Percentiles rank a stretch among this genome's conserved stretches.
Conservation (phyloP, 2,329 filamentous ascomycete species). For the Ilyonectria robusta region DNA sequence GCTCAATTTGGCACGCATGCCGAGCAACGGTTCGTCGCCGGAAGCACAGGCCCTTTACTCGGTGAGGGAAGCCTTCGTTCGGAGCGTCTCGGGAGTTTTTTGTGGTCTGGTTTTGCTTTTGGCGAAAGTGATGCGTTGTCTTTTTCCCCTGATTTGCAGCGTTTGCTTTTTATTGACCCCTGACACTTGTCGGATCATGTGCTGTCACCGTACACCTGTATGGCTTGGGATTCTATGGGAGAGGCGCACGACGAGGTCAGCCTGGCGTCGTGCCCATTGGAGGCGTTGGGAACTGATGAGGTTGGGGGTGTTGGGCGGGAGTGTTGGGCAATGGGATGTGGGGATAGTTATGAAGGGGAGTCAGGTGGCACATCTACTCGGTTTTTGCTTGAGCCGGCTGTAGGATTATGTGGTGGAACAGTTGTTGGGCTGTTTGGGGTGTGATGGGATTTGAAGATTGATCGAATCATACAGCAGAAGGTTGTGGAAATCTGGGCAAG, state of each 20-base stretch:
- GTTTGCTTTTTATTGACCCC: conserved; percentile 30
- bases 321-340: conserved; percentile 40
- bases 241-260: conserved; percentile 23
- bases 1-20: conserved; percentile 31
- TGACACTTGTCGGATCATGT: conserved; percentile 31
- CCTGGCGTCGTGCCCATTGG: conserved; percentile 22
- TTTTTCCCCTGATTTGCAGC: conserved; percentile 9
- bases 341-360: conserved; percentile 33
- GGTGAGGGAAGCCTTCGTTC: conserved; percentile 41
- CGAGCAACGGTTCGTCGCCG: conserved; percentile 33
- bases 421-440: neutral
- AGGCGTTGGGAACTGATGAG: conserved; percentile 40
- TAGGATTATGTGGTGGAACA: conserved; percentile 18
- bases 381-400: conserved; percentile 10
- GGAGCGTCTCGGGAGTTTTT: conserved; percentile 47
- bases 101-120: conserved; percentile 29
- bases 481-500: conserved; percentile 1
- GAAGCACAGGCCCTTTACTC: conserved; percentile 36
- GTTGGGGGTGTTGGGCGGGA: conserved; percentile 43
- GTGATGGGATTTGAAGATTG: neutral
- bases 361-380: conserved; percentile 15
- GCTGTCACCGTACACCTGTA: conserved; percentile 17
- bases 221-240: conserved; percentile 32
- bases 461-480: neutral
- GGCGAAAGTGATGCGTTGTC: conserved; percentile 35